Evolutionary conservation across 495 filamentous ascomycete species (phyloP).

Genomic region (Tuber umbilicatum): DNA sequence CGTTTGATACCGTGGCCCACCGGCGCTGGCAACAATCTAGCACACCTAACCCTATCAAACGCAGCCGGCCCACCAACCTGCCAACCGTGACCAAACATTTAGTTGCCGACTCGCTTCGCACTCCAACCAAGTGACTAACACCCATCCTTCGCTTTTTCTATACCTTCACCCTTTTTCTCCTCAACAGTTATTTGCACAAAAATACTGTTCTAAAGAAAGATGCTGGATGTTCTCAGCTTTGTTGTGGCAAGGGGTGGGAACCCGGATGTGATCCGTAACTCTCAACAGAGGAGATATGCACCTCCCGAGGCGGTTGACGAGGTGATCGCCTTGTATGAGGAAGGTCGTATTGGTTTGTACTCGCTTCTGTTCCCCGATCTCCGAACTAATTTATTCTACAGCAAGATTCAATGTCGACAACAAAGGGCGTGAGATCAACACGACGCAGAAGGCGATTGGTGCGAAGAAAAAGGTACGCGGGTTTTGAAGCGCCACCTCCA

Average conservation of each 20-base stretch:
- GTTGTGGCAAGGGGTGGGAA: conserved; percentile 82
- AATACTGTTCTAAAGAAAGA: conserved; percentile 30
- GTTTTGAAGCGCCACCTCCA: background rate
- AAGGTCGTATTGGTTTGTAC: conserved; percentile 68
- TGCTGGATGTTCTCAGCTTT: conserved; percentile 77
- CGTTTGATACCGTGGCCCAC: no score
- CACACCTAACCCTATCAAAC: background rate
- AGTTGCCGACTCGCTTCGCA: background rate
- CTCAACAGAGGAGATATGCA: conserved; percentile 72
- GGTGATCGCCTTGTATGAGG: conserved; percentile 79
- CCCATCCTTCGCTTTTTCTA: background rate
- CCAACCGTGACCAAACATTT: background rate
- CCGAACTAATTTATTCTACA: conserved; percentile 37
- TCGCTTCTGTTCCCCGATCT: background rate
- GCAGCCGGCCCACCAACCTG: background rate
- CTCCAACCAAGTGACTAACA: background rate
- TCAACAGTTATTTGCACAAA: conserved; percentile 8
- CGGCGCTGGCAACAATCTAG: background rate
- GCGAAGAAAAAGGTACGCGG: conserved; percentile 72
- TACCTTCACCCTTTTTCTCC: background rate
- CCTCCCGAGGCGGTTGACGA: conserved; percentile 80
- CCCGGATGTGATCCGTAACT: conserved; percentile 80
- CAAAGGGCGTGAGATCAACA: conserved; percentile 76
- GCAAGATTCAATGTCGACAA: conserved; percentile 74
- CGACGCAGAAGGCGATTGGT: conserved; percentile 79